Evolutionary conservation across 148 eudicot species (phyloP), one percentile per base, ranked within the genome.

Genomic region (Vaccinium macrocarpon): DNA sequence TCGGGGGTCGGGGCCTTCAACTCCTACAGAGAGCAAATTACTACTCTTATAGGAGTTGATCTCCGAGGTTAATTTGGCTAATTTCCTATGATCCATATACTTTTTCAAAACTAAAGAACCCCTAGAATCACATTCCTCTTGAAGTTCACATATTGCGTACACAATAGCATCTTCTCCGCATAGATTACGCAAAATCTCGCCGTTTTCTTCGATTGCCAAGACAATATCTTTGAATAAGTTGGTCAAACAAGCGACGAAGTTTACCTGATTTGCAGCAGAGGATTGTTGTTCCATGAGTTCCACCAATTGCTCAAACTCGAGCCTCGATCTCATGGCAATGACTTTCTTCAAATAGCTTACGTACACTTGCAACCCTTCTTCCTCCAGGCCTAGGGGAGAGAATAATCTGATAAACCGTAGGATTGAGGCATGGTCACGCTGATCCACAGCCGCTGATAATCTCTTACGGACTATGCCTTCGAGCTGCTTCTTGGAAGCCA

Each of bases 121-220:
- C 82, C 95, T 88, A 8, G 97, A 92, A 92, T 96, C 98, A 79
- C 99, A 96, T 84, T 93, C 98, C 79, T 96, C 99, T 81, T 96
- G 99, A 11, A 96, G 91, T 92, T 94, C 99, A 57, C 95, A 93
- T 2, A 96, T 94, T 32, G 97, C 99, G 48, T 94, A 96, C 52
- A 94, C 98, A 64, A 96, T 91, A 75, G 94, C 98, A 82, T 96
- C 98, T 84, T 96, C 99, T 35, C 99, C 98, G 83, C 97, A 96
- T 80, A 96, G 88, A 84, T 90, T 87, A 85, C 88, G 91, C 83
- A 96, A 88, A 81, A 94, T 92, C 76, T 92, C 96, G 74, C 90
- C 90, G 78, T 96, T 96, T 79, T 96, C 95, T 85, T 96, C 99
- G 76, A 95, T 90, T 21, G 98, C 98, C 86, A 95, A 76, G 23